Evolutionary conservation across 2,329 filamentous ascomycete genomes (phyloP).

Genomic region (Alternaria alternata): DNA sequence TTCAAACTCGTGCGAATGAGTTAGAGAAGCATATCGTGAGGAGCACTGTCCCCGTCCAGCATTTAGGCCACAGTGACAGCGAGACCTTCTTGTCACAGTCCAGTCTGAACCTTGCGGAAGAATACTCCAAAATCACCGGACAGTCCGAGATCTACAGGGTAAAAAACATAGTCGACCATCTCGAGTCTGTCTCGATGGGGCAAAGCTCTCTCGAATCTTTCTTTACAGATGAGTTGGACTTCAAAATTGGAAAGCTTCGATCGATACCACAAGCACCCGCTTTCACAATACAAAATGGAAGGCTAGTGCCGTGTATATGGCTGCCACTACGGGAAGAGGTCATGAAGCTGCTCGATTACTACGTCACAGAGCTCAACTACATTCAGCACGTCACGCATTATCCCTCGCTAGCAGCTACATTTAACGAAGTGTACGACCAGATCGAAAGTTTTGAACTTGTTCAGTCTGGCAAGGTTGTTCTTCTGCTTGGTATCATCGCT

Average conservation of each 20-base stretch:
- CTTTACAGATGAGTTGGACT: background rate
- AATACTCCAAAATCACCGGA: background rate
- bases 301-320: background rate
- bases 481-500: slow-evolving; percentile 1
- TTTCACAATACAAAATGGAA: background rate
- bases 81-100: background rate
- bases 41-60: background rate
- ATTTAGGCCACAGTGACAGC: background rate
- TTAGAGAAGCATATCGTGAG: background rate
- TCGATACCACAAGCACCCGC: background rate
- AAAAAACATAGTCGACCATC: background rate
- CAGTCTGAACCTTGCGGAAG: background rate
- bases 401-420: slow-evolving; percentile 34
- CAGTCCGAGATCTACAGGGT: background rate
- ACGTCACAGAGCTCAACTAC: slow-evolving; percentile 41
- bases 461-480: background rate
- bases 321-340: slow-evolving; percentile 45
- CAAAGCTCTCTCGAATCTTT: background rate
- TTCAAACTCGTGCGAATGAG: background rate
- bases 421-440: background rate
- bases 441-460: background rate
- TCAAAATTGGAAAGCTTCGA: background rate
- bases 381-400: slow-evolving; percentile 48
- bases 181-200: background rate
- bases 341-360: slow-evolving; percentile 44